These are phyloP conservation scores for Zygosaccharomyces siamensis DNA, from an alignment of 805 yeast genomes.

Conservation along the genomic window DNA sequence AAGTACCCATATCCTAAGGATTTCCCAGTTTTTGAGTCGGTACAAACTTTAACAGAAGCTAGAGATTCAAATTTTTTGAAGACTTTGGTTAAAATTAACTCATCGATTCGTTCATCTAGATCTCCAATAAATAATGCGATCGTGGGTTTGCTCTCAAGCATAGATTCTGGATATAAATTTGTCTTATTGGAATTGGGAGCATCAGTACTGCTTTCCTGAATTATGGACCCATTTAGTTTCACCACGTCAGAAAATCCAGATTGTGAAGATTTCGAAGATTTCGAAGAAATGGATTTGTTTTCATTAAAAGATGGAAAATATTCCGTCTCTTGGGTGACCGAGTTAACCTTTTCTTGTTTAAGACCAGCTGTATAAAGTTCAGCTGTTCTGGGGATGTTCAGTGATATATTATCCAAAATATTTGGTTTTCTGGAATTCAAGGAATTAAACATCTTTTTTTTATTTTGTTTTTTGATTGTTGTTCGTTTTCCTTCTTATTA, in stretches of 20 bases:
- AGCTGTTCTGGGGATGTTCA: slow-evolving; percentile 15
- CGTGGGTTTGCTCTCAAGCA: slow-evolving; percentile 12
- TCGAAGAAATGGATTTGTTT: slow-evolving; percentile 12
- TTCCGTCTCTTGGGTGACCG: slow-evolving; percentile 1
- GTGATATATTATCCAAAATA: slow-evolving; percentile 14
- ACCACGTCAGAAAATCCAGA: slow-evolving; percentile 17
- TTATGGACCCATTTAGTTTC: slow-evolving; percentile 5
- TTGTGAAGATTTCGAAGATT: slow-evolving; percentile 18
- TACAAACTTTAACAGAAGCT: slow-evolving; percentile 56
- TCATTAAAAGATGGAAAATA: slow-evolving; percentile 7
- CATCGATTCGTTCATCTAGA: slow-evolving; percentile 46
- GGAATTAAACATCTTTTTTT: slow-evolving; percentile 8
- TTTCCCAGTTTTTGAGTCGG: slow-evolving; percentile 46
- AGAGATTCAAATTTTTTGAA: slow-evolving; percentile 45
- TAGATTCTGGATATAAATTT: slow-evolving; percentile 1
- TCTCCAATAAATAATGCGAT: slow-evolving; percentile 60
- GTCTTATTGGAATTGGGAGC: background rate
- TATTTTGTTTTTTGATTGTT: slow-evolving; percentile 1
- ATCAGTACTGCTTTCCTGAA: background rate
- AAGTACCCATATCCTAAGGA: slow-evolving; percentile 74
- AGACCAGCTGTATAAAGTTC: slow-evolving; percentile 9
- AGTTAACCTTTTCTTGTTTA: slow-evolving; percentile 2
- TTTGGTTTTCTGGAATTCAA: slow-evolving; percentile 8
- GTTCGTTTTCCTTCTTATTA: background rate
- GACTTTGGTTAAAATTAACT: slow-evolving; percentile 41